Conservation (phyloP, 1,139 yeast species). For the Candida sojae region DNA sequence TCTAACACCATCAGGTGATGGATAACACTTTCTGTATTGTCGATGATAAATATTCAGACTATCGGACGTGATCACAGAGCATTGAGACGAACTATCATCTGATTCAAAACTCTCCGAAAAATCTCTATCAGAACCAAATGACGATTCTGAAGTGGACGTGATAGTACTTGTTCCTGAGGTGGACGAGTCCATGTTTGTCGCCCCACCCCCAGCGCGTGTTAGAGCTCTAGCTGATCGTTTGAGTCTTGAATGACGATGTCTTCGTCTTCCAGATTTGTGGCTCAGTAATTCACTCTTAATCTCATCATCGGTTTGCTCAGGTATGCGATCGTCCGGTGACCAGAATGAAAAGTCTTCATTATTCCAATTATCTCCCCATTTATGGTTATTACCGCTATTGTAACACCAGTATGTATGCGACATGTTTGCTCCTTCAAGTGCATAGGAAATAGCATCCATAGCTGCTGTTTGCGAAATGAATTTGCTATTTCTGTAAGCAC, state of each 20-base stretch:
- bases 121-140: slow-evolving; percentile 3
- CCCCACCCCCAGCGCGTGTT: neutral
- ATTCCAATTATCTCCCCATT: slow-evolving; percentile 91
- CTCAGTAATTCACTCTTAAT: neutral
- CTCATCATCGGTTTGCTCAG: slow-evolving; percentile 17
- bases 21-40: slow-evolving; percentile 29
- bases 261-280: neutral
- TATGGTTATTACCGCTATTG: slow-evolving; percentile 67
- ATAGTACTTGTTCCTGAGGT: slow-evolving; percentile 6
- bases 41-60: slow-evolving; percentile 25
- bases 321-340: slow-evolving; percentile 64
- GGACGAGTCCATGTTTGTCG: slow-evolving; percentile 8
- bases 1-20: slow-evolving; percentile 62
- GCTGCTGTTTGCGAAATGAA: slow-evolving; percentile 77
- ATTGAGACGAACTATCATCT: slow-evolving; percentile 9
- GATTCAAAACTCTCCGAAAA: slow-evolving; percentile 7
- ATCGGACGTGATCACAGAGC: slow-evolving; percentile 19
- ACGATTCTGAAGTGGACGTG: slow-evolving; percentile 4
- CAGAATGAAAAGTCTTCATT: slow-evolving; percentile 90
- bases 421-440: slow-evolving; percentile 70
- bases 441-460: slow-evolving; percentile 77
- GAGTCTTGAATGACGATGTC: neutral
- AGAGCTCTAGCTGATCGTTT: neutral
- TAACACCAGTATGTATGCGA: slow-evolving; percentile 89
- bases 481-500: slow-evolving; percentile 64